phyloP scores from a whole-genome alignment of 208 protist genomes.

The Lotmaria passim region DNA sequence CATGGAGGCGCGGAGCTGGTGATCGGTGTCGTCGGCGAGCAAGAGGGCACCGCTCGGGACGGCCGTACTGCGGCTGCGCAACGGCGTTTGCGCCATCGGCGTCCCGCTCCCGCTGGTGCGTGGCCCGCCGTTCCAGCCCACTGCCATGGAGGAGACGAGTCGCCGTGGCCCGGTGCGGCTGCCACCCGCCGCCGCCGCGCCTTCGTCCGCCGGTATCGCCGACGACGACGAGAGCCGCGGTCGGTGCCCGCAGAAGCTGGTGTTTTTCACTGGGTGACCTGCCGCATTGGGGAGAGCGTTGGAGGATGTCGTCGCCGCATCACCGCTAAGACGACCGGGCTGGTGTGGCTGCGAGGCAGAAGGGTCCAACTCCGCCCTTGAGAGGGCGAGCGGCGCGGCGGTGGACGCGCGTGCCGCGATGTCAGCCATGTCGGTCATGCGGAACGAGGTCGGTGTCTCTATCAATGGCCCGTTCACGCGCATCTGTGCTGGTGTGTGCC shows the following conservation, averaged over 20 bases:
- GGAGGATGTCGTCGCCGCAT: no score
- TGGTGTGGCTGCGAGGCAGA: neutral
- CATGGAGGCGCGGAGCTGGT: neutral
- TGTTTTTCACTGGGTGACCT: neutral
- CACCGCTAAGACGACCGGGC: neutral
- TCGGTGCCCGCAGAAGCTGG: slow-evolving; percentile 2
- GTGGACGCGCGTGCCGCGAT: neutral
- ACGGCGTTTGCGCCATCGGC: neutral
- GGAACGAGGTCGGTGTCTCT: neutral
- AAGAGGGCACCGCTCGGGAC: slow-evolving; percentile 1
- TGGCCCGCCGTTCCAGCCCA: neutral
- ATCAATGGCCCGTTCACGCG: neutral
- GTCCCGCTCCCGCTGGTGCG: neutral
- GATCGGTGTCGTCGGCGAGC: neutral
- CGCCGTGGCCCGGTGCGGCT: slow-evolving; percentile 6
- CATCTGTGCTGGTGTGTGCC: neutral
- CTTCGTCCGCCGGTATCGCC: no score
- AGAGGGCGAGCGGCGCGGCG: neutral
- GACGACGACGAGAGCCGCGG: slow-evolving; percentile 1
- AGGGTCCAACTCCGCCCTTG: neutral
- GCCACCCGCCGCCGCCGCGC: neutral
- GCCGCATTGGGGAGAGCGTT: no score
- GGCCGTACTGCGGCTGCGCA: neutral
- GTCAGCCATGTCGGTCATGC: neutral
- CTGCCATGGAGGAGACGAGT: slow-evolving; percentile 8